Conservation (phyloP, 495 filamentous ascomycete genomes). For the Apodospora peruviana region DNA sequence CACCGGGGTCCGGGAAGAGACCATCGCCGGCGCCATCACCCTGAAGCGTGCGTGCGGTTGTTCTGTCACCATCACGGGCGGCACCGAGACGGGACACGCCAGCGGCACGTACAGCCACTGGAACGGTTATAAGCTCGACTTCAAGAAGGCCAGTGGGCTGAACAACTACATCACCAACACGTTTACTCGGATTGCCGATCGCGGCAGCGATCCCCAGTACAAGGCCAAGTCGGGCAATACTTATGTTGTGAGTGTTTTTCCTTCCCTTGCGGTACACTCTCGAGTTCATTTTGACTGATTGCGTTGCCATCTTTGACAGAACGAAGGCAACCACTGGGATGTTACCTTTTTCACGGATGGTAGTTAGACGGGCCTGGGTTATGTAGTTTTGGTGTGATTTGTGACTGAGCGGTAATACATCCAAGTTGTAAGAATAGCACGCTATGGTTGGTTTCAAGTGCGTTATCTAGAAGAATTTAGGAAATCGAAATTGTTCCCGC, state of each 20-base stretch:
- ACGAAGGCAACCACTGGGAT: slow-evolving; percentile 17
- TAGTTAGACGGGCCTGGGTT: background rate
- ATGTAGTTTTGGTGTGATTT: no score
- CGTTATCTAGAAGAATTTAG: no score
- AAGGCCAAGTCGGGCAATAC: slow-evolving; percentile 13
- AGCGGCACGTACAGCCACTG: slow-evolving; percentile 12
- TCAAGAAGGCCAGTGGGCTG: slow-evolving; percentile 7
- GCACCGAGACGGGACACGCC: slow-evolving; percentile 14
- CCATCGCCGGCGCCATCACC: slow-evolving; percentile 11
- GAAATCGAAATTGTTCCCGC: no score
- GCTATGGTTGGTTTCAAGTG: no score
- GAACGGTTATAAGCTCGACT: slow-evolving; percentile 17
- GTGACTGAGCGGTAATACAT: no score
- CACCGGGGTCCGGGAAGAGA: slow-evolving; percentile 8
- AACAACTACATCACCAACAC: slow-evolving; percentile 13
- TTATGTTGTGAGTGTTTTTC: slow-evolving; percentile 6
- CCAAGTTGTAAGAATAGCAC: no score
- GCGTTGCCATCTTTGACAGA: background rate
- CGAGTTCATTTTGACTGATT: background rate
- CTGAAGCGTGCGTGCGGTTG: slow-evolving; percentile 12
- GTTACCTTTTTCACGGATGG: slow-evolving; percentile 10
- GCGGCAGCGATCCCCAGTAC: slow-evolving; percentile 11
- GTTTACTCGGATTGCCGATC: slow-evolving; percentile 11
- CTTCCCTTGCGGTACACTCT: background rate
- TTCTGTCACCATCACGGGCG: slow-evolving; percentile 13